Base-by-base conservation (phyloP, 768 basidiomycete genomes). In the Phylloporus arenicola region DNA sequence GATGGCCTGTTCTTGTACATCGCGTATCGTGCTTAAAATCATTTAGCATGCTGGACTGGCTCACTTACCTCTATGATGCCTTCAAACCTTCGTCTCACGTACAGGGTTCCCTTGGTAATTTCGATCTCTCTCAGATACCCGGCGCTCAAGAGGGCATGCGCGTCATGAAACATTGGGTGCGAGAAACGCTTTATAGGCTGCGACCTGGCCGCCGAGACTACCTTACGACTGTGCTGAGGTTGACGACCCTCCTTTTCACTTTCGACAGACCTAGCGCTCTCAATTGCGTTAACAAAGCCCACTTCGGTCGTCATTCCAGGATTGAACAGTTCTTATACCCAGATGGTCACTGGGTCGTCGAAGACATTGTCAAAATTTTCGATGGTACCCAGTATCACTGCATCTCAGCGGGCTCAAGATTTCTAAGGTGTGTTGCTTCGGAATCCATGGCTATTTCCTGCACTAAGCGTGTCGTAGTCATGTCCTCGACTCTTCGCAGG, bases 131-230 rank as follows among this genome's bases (percentile, higher is more conserved):
- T 2, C 24, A 53, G 11, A 74, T 80, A 25, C 74, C 75, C 1
- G 72, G 76, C 48, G 70, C 69, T 29, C 56, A 59, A 1, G 60
- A 62, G 19, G 70, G 66, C 4, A 62, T 75, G 2, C 57, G 61
- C 6, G 63, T 73, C 6, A 63, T 80, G 30, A 69, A 69, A 27
- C 61, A 69, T 35, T 84, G 81, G 82, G 57, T 75, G 11, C 66
- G 70, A 7, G 68, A 70, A 3, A 57, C 61, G 69, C 39, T 84
- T 78, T 80, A 56, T 73, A 10, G 65, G 24, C 53, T 58, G 8
- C 30, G 8, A 16, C 40, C 47, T 10, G 31, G n/a, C 30, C 20
- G 10, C 10, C 3, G 12, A 11, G 40, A 41, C 10, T 34, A 24
- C 29, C 19, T 84, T 10, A 76, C 77, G 0, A 59, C 62, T 3